Evolutionary conservation across 176 grass and related monocot genomes (phyloP).

Genomic region (Otatea glauca): DNA sequence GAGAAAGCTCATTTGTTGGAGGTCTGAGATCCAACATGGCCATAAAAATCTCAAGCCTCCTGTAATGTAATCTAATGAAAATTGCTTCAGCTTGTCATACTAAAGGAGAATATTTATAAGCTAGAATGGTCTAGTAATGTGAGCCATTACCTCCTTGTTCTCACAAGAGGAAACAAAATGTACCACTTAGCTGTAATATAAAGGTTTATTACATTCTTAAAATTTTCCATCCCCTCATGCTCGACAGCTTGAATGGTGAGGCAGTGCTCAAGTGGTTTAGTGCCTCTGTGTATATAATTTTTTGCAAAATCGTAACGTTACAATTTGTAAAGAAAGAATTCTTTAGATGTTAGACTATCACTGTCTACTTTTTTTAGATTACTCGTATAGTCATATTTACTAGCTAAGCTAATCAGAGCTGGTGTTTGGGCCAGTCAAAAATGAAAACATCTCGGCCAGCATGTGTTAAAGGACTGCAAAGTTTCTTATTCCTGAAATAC

Average conservation of each 20-base stretch:
- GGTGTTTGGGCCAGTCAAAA: background rate
- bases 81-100: constrained; percentile 12
- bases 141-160: constrained; percentile 32
- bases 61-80: constrained; percentile 38
- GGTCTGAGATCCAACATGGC: constrained; percentile 44
- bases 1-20: constrained; percentile 87
- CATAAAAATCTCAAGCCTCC: background rate
- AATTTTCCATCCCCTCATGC: background rate
- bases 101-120: constrained; percentile 46
- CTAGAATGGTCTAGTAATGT: constrained; percentile 37
- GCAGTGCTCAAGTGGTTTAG: background rate
- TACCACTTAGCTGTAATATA: constrained; percentile 28
- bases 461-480: background rate
- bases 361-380: background rate
- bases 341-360: background rate
- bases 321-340: background rate
- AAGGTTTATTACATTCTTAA: constrained; percentile 4
- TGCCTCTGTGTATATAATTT: background rate
- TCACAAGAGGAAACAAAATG: constrained; percentile 41
- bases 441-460: background rate
- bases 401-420: background rate
- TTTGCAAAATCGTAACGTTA: background rate
- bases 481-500: background rate
- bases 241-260: background rate
- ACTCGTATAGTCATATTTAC: background rate